A percentile compares a stretch with the other conserved stretches of the same genome.
phyloP scores from a whole-genome alignment of 495 filamentous ascomycete species.

The Annulohypoxylon stygium region DNA sequence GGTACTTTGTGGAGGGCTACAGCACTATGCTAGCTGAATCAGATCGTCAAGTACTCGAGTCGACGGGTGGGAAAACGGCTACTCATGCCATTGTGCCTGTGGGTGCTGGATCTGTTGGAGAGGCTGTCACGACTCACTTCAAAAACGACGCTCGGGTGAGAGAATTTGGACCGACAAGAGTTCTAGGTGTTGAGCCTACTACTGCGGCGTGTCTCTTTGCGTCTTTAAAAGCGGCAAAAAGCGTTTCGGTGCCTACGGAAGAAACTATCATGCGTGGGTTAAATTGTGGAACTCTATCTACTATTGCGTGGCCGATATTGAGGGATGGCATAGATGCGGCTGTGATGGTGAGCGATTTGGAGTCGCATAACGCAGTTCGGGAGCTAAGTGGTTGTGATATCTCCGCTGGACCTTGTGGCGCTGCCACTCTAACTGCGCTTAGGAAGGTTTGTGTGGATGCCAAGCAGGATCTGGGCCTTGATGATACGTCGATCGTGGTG shows the following conservation, averaged over 20 bases:
- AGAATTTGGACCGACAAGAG: constrained; percentile 26
- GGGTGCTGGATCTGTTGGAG: constrained; percentile 74
- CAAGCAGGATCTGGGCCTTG: constrained; percentile 50
- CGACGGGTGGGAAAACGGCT: constrained; percentile 49
- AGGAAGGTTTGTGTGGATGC: constrained; percentile 55
- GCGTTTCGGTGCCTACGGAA: constrained; percentile 61
- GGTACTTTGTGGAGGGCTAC: constrained; percentile 79
- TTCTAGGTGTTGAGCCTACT: constrained; percentile 71
- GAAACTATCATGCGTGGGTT: constrained; percentile 76
- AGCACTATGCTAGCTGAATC: constrained; percentile 73
- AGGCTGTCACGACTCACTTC: constrained; percentile 69
- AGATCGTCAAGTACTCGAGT: constrained; percentile 63
- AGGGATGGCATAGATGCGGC: constrained; percentile 67
- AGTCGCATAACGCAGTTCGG: constrained; percentile 65
- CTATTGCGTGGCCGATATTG: constrained; percentile 70
- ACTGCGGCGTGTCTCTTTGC: constrained; percentile 68
- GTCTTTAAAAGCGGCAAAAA: constrained; percentile 61
- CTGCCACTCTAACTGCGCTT: constrained; percentile 70
- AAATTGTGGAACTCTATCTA: constrained; percentile 74
- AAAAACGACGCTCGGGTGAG: constrained; percentile 55
- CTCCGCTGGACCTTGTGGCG: constrained; percentile 71
- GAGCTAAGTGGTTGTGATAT: constrained; percentile 62
- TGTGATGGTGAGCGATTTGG: constrained; percentile 67
- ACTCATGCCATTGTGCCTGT: constrained; percentile 68
- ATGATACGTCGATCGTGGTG: constrained; percentile 65